phyloP scores from a whole-genome alignment of 208 protist genomes.

The Trypanosoma conorhini region DNA sequence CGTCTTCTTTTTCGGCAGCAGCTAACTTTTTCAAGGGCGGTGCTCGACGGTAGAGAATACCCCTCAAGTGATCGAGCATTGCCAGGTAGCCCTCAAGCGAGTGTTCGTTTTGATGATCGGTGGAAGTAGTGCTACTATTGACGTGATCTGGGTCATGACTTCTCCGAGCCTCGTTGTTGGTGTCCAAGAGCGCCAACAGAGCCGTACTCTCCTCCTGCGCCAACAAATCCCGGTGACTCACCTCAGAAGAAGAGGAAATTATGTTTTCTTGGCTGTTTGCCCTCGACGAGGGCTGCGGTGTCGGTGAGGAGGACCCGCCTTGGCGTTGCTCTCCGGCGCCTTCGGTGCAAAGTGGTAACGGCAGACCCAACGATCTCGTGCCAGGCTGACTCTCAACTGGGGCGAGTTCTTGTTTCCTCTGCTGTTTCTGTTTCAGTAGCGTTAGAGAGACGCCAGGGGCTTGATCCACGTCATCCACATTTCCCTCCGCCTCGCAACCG shows the following conservation, averaged over 20 bases:
- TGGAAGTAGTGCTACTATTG: background rate
- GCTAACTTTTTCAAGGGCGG: background rate
- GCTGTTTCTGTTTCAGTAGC: slow-evolving; percentile 56
- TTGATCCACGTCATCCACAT: background rate
- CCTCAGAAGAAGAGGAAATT: background rate
- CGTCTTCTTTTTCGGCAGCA: background rate
- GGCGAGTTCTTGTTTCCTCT: slow-evolving; percentile 12
- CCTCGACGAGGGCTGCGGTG: background rate
- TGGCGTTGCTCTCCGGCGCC: background rate
- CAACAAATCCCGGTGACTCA: background rate
- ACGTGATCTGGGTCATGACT: slow-evolving; percentile 5
- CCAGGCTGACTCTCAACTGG: background rate
- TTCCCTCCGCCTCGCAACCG: slow-evolving; percentile 21
- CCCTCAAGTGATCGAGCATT: slow-evolving; percentile 86
- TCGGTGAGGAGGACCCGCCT: background rate
- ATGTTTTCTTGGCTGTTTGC: background rate
- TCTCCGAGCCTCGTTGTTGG: background rate
- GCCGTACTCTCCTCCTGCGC: background rate
- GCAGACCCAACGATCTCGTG: background rate
- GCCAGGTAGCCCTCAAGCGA: slow-evolving; percentile 70
- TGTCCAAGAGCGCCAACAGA: slow-evolving; percentile 7
- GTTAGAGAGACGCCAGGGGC: slow-evolving; percentile 33
- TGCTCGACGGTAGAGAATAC: slow-evolving; percentile 43
- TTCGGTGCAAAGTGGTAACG: slow-evolving; percentile 7
- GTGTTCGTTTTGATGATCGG: slow-evolving; percentile 8